Conservation (phyloP, 805 yeast species). For the Saccharomycopsis sp. region DNA sequence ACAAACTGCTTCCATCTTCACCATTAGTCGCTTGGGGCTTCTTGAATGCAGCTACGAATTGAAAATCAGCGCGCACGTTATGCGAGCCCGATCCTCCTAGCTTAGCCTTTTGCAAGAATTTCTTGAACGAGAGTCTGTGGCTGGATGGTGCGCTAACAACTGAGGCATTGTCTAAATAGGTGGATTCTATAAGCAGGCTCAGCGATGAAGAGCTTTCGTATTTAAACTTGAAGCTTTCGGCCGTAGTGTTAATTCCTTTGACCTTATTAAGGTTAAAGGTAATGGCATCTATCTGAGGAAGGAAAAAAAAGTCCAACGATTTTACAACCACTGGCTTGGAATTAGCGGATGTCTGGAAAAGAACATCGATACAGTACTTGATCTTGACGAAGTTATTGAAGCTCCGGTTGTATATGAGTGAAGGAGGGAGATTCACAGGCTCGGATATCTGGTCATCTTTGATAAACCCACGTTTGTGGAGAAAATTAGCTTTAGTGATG, state of each 20-base stretch:
- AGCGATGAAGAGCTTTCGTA: conserved; percentile 1
- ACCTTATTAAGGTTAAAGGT: conserved; percentile 14
- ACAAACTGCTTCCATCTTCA: background rate
- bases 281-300: conserved; percentile 14
- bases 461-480: conserved; percentile 19
- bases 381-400: conserved; percentile 10
- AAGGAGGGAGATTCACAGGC: conserved; percentile 19
- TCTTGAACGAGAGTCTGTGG: background rate
- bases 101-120: background rate
- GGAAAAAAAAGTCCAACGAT: conserved; percentile 7
- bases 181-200: background rate
- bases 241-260: background rate
- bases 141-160: background rate
- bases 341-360: conserved; percentile 6
- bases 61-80: background rate
- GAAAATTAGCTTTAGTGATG: conserved; percentile 5
- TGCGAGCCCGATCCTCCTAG: background rate
- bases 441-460: conserved; percentile 14
- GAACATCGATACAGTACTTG: conserved; percentile 15
- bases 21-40: background rate
- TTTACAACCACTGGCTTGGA: conserved; percentile 14
- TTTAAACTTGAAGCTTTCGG: conserved; percentile 11
- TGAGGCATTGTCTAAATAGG: background rate
- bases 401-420: conserved; percentile 13
- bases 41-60: background rate